Base-by-base conservation (phyloP, 202 grass and related monocot species). In the Cymbopogon flexuosus region DNA sequence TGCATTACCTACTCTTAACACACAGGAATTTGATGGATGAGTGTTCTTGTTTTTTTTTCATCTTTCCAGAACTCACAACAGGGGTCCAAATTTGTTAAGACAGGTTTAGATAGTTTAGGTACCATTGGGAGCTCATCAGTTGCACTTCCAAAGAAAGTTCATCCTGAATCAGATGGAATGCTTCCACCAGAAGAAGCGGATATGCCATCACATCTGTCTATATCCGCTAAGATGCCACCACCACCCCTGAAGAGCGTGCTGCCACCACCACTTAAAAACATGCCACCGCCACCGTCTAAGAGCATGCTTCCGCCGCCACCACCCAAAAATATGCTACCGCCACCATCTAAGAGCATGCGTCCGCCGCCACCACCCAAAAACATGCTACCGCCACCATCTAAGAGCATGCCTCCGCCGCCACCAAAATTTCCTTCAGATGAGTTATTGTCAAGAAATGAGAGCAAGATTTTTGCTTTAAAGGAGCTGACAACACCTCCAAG, bases 11-110 rank as follows among this genome's bases (percentile, higher is more conserved):
- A 68, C 58, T 69, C 49, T 33, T 33, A 80, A 33, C 58, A 79
- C 31, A 33, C 78, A 70, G 7, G 59, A 84, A 74, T 83, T 81
- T 89, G 64, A 88, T 87, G 56, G 63, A 68, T 29, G 88, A 88
- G 75, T 86, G 46, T 70, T 72, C 16, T 72, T 73, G 73, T 88
- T 80, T 33, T 47, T 87, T 30, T 87, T 94, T 88, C 30, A 74
- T 94, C 66, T 92, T 90, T 91, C 88, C 96, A 98, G 90, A 95
- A 93, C 90, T 98, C 83, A 95, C 92, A 80, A 90, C 90, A 87
- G 77, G 86, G 85, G 36, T 93, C 88, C 84, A 84, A 86, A 89
- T 95, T 98, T 93, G 83, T 90, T 98, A 93, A 91, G 90, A 84
- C 96, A 91, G 92, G 90, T 93, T 87, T 76, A 86, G 79, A 87